Percentiles rank a stretch among this genome's conserved stretches.
These are phyloP conservation scores for Lactuca sativa DNA, from an alignment of 129 eudicot species.

Conservation along the genomic window DNA sequence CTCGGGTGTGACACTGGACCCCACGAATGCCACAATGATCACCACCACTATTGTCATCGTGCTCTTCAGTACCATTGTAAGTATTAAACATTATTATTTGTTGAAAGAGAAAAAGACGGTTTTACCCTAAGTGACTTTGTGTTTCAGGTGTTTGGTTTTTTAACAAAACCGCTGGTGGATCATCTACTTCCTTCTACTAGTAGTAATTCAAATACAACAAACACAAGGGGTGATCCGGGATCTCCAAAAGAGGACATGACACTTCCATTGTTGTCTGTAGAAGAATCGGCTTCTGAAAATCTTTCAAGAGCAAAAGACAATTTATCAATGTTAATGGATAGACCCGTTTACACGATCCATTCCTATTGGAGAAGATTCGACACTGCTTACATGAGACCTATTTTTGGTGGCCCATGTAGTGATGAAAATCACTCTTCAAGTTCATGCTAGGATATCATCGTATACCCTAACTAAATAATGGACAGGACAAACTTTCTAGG, in stretches of 20 bases:
- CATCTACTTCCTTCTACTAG: slow-evolving; percentile 50
- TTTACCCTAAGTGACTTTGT: not conserved
- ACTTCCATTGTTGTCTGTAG: slow-evolving; percentile 75
- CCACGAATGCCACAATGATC: slow-evolving; percentile 73
- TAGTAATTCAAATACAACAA: slow-evolving; percentile 3
- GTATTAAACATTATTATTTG: not conserved
- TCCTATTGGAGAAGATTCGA: slow-evolving; percentile 91
- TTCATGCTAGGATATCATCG: slow-evolving; percentile 13
- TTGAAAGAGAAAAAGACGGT: no score
- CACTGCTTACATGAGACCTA: slow-evolving; percentile 77
- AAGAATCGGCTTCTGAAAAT: slow-evolving; percentile 72
- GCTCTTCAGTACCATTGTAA: slow-evolving; percentile 78
- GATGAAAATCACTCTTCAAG: slow-evolving; percentile 24
- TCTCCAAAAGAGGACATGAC: slow-evolving; percentile 64
- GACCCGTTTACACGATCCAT: slow-evolving; percentile 87
- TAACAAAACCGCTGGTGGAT: slow-evolving; percentile 72
- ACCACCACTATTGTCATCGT: slow-evolving; percentile 76
- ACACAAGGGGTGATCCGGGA: slow-evolving; percentile 50
- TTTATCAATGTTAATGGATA: slow-evolving; percentile 67
- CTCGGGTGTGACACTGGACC: slow-evolving; percentile 70
- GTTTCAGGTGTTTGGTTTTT: slow-evolving; percentile 80
- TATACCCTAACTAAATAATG: not conserved
- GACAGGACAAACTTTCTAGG: not conserved
- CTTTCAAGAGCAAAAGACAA: slow-evolving; percentile 61
- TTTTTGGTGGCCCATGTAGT: slow-evolving; percentile 70